Percentiles rank a stretch among this genome's conserved stretches.
Conservation (phyloP, 768 basidiomycete species). For the Cystofilobasidium macerans region DNA sequence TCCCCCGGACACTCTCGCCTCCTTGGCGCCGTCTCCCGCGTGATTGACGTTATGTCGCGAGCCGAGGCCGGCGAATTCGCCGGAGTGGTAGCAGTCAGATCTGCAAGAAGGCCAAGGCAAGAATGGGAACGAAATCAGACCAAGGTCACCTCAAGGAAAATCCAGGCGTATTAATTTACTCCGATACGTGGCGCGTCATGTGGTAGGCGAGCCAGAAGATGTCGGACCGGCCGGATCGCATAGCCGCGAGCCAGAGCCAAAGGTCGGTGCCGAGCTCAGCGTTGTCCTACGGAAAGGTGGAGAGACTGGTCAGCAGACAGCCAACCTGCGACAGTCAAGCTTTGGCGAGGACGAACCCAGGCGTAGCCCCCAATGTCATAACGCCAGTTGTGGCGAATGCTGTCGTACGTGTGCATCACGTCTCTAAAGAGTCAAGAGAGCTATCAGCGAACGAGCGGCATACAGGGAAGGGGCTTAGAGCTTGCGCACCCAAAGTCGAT, state of each 20-base stretch:
- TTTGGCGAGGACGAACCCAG: neutral
- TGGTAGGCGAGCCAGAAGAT: conserved; percentile 1
- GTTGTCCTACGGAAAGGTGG: conserved; percentile 12
- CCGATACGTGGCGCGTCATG: conserved; percentile 15
- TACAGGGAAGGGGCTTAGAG: neutral
- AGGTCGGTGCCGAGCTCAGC: conserved; percentile 16
- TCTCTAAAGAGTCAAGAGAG: conserved; percentile 4
- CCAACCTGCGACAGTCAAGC: no score
- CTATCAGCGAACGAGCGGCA: neutral
- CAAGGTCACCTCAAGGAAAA: no score
- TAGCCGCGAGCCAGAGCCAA: conserved; percentile 10
- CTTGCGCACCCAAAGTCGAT: no score
- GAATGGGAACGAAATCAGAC: no score
- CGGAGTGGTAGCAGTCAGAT: conserved; percentile 4
- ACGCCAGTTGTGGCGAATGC: neutral
- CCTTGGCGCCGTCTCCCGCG: conserved; percentile 14
- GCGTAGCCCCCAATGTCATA: conserved; percentile 14
- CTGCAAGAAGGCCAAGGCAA: no score
- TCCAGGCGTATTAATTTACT: no score
- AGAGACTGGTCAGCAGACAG: neutral
- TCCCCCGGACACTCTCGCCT: conserved; percentile 3
- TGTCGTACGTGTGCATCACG: conserved; percentile 17
- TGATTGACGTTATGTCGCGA: conserved; percentile 7
- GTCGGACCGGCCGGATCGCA: conserved; percentile 9
- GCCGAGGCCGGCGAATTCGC: conserved; percentile 7